Evolutionary conservation across 140 eudicot species (phyloP).

Genomic region (Stevia rebaudiana): DNA sequence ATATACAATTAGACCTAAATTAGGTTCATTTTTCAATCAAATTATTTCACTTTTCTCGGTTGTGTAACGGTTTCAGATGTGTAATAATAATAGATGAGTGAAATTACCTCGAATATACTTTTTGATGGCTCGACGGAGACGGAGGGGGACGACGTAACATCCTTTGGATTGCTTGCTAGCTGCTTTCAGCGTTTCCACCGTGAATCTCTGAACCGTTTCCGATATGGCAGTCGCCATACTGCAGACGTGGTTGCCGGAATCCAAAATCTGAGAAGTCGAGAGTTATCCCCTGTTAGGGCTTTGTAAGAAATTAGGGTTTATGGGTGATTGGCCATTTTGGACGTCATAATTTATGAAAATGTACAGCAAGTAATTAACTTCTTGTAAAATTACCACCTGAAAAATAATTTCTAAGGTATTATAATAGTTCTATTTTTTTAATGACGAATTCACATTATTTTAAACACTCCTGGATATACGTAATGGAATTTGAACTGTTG

Average conservation of each 20-base stretch:
- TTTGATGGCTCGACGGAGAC: constrained; percentile 86
- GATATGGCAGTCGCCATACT: constrained; percentile 55
- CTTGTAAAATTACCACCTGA: too few species aligned
- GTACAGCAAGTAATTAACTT: too few species aligned
- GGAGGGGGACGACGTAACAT: constrained; percentile 72
- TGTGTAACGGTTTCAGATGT: background rate
- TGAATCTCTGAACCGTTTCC: constrained; percentile 58
- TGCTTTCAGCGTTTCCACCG: constrained; percentile 69
- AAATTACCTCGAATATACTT: constrained; percentile 61
- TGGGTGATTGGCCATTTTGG: background rate
- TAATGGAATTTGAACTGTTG: too few species aligned
- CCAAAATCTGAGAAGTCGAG: background rate
- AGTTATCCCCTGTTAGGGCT: background rate
- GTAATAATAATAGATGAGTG: background rate
- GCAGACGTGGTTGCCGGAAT: background rate
- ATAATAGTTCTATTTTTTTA: too few species aligned
- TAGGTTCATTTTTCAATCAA: background rate
- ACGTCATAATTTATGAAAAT: too few species aligned
- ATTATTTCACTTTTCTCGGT: background rate
- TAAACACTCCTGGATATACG: too few species aligned
- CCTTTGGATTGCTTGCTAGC: constrained; percentile 77
- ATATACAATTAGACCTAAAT: background rate
- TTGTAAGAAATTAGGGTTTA: background rate
- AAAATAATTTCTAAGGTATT: too few species aligned
- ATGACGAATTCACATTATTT: too few species aligned